Conservation (phyloP, 257 asterid genomes). For the Salvia hispanica region DNA sequence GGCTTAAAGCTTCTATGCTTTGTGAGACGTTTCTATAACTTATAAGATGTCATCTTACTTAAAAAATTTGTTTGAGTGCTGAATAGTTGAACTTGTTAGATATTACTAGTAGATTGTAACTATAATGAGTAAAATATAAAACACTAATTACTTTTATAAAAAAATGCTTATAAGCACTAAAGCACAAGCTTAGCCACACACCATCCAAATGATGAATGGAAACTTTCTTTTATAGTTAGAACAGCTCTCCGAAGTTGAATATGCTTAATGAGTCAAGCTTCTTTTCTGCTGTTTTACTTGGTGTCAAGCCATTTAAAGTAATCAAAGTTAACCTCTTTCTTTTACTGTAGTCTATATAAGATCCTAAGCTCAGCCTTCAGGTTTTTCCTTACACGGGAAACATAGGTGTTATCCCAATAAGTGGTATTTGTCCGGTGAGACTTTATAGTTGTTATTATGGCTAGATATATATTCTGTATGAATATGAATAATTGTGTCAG, state of each 20-base stretch:
- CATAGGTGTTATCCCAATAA: constrained; percentile 8
- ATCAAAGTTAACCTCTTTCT: not conserved
- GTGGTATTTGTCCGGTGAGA: not conserved
- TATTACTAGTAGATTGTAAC: not conserved
- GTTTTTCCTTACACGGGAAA: not conserved
- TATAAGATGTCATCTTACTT: not conserved
- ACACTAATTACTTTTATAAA: not conserved
- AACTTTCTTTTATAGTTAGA: not conserved
- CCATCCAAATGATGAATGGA: not conserved
- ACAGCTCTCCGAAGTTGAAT: constrained; percentile 6
- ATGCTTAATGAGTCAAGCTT: constrained; percentile 19
- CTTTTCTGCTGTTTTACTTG: constrained; percentile 10
- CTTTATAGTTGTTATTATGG: too few species aligned
- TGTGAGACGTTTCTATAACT: not conserved
- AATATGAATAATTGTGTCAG: not conserved
- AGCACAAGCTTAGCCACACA: not conserved
- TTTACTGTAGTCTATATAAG: not conserved
- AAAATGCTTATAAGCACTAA: not conserved
- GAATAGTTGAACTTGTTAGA: not conserved
- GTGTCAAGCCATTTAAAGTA: constrained; percentile 20
- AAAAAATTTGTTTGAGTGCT: not conserved
- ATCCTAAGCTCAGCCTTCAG: not conserved
- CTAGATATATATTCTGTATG: not conserved
- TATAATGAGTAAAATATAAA: not conserved
- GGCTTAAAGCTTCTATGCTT: not conserved